Evolutionary conservation across 148 eudicot genomes (phyloP).

Genomic region (Rhododendron williamsianum): DNA sequence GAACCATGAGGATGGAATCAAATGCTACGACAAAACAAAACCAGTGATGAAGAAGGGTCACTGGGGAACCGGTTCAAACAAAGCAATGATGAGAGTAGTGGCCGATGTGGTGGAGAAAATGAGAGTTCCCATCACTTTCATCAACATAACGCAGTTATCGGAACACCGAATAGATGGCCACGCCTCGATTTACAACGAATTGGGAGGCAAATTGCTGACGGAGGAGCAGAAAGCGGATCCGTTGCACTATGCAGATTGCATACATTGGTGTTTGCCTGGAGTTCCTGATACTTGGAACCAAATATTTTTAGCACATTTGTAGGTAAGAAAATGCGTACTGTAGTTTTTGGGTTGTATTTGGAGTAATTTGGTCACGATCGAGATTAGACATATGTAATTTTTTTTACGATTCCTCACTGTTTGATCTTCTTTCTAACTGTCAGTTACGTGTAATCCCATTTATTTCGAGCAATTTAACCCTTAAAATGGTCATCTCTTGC

Average conservation of each 20-base stretch:
- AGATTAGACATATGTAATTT: too few species aligned
- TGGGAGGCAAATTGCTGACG: slow-evolving; percentile 60
- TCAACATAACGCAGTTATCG: slow-evolving; percentile 80
- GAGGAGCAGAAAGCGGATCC: slow-evolving; percentile 69
- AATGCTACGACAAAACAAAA: slow-evolving; percentile 77
- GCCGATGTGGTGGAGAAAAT: slow-evolving; percentile 43
- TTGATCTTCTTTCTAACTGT: too few species aligned
- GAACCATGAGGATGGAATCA: slow-evolving; percentile 49
- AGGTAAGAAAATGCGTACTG: slow-evolving; percentile 6
- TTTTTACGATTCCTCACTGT: too few species aligned
- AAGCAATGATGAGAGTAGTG: slow-evolving; percentile 62
- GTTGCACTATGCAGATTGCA: slow-evolving; percentile 69
- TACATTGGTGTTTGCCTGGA: slow-evolving; percentile 98
- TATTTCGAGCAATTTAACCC: too few species aligned
- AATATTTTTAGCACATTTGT: slow-evolving; percentile 59
- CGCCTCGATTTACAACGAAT: slow-evolving; percentile 60
- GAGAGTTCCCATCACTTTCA: slow-evolving; percentile 58
- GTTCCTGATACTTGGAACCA: slow-evolving; percentile 93
- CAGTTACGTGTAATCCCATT: too few species aligned
- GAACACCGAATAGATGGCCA: slow-evolving; percentile 81
- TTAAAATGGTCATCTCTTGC: too few species aligned
- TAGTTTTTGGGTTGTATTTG: background rate
- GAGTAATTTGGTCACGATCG: background rate
- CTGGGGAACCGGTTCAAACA: slow-evolving; percentile 81
- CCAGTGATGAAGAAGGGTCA: slow-evolving; percentile 61